Base-by-base conservation (phyloP, 2,329 filamentous ascomycete species). In the Stenocarpella maydis region DNA sequence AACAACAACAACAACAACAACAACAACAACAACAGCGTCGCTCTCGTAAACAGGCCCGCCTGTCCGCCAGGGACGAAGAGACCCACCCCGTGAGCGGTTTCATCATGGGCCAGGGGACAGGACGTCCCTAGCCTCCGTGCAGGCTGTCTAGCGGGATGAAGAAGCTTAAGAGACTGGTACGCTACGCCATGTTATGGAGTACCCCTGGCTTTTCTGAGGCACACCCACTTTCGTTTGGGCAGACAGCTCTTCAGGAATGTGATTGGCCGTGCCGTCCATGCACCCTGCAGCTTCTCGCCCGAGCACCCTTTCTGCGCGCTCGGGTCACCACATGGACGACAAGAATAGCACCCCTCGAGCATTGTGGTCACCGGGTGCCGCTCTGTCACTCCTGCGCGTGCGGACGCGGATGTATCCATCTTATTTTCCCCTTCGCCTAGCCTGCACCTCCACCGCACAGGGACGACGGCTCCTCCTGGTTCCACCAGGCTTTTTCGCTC, bases 251-350 rank as follows among this genome's bases (percentile, higher is more conserved):
- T 73, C 69, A 71, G 70, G 63, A 58, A 31, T 50, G 47, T 75
- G 73, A 75, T 76, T 76, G 74, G 74, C 28, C 68, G 34, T 24
- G 28, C 43, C 15, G 43, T 37, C 69, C 67, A 54, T 24, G 43
- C 39, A 47, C 55, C n/a, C 69, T 49, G 67, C 61, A 49, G 28
- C 69, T 68, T 65, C 61, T 52, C 60, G 69, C 69, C 50, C 58
- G 69, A 28, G 52, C 52, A 49, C 70, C 70, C 55, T 26, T 26
- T 58, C 31, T 43, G 17, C 47, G 39, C 54, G 52, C 31, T 63
- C 39, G 61, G 34, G 52, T 45, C 34, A 21, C 21, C 52, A 58
- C 52, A 26, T 49, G 28, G 41, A 47, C 53, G 31, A 67, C 55
- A 69, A 58, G 41, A 66, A 67, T 64, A 71, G 63, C 50, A 71